Conservation (phyloP, 2,329 filamentous ascomycete species). For the Fragosphaeria purpurea region DNA sequence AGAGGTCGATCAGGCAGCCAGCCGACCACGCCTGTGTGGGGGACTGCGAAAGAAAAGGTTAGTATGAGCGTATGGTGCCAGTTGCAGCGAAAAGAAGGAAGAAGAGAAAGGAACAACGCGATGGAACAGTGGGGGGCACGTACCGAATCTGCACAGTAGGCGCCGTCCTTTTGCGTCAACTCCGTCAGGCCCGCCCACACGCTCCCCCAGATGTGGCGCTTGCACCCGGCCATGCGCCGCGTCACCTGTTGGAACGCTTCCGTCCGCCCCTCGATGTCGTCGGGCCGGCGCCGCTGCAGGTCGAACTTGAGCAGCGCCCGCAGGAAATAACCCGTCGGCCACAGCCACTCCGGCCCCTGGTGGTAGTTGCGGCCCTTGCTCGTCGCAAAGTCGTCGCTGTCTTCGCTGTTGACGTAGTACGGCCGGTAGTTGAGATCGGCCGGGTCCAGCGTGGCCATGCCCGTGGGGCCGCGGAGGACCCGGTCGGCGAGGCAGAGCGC, state of each 20-base stretch:
- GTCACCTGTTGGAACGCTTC: constrained; percentile 96
- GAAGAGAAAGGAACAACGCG: not conserved
- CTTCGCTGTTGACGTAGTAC: constrained; percentile 91
- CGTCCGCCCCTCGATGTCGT: constrained; percentile 54
- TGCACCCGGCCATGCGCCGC: constrained; percentile 69
- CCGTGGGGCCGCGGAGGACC: constrained; percentile 72
- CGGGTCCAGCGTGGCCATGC: constrained; percentile 94
- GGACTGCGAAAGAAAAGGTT: constrained; percentile 41
- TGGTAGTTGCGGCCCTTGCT: constrained; percentile 96
- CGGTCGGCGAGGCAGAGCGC: constrained; percentile 74
- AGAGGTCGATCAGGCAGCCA: constrained; percentile 87
- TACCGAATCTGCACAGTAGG: constrained; percentile 78
- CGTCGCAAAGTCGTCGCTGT: constrained; percentile 82
- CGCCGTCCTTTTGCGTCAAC: constrained; percentile 82
- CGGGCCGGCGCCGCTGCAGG: constrained; percentile 53
- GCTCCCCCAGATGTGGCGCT: constrained; percentile 68
- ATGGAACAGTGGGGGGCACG: constrained; percentile 25
- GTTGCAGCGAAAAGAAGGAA: not conserved
- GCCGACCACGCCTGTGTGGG: constrained; percentile 97
- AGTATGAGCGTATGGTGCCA: too few relatives aligned
- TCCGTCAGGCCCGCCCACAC: constrained; percentile 88
- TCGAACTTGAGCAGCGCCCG: constrained; percentile 88
- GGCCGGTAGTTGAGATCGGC: constrained; percentile 86
- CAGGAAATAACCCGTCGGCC: constrained; percentile 93
- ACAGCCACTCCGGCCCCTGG: constrained; percentile 95